Conservation (phyloP, 2,329 filamentous ascomycete species). For the Colletotrichum gloeosporioides region DNA sequence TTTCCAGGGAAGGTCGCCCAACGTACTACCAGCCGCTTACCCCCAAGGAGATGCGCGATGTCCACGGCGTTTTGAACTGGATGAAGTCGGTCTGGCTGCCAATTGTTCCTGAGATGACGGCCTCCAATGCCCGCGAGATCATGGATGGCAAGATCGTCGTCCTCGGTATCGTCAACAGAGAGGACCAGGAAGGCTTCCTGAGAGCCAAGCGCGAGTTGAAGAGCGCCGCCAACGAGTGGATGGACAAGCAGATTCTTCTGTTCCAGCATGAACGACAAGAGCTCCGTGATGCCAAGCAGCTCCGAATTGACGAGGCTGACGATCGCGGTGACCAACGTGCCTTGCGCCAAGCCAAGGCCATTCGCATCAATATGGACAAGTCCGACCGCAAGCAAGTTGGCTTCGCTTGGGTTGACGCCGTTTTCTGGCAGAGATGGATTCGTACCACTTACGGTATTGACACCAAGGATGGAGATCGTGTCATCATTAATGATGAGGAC, state of each 20-base stretch:
- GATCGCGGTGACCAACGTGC: slow-evolving; percentile 91
- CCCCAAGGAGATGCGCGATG: slow-evolving; percentile 91
- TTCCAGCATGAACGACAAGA: slow-evolving; percentile 95
- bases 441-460: slow-evolving; percentile 94
- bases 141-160: slow-evolving; percentile 97
- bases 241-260: slow-evolving; percentile 90
- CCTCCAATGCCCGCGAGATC: slow-evolving; percentile 89
- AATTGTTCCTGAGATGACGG: slow-evolving; percentile 91
- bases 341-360: slow-evolving; percentile 84
- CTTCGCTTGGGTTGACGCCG: slow-evolving; percentile 96
- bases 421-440: slow-evolving; percentile 98
- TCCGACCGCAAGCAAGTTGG: slow-evolving; percentile 86
- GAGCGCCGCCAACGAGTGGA: slow-evolving; percentile 95
- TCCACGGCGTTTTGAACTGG: slow-evolving; percentile 79
- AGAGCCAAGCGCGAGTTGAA: slow-evolving; percentile 88
- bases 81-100: slow-evolving; percentile 97
- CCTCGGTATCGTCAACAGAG: slow-evolving; percentile 83
- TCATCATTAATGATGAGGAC: slow-evolving; percentile 97
- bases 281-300: slow-evolving; percentile 90
- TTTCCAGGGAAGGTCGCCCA: slow-evolving; percentile 86
- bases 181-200: slow-evolving; percentile 79
- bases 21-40: slow-evolving; percentile 89
- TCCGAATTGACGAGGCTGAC: slow-evolving; percentile 94
- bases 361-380: slow-evolving; percentile 89
- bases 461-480: slow-evolving; percentile 84